Conservation (phyloP, 129 eudicot genomes). For the carrot (Daucus carota) region DH1_v3.0 NC_030389.2:32034001-32034500, state of each 20-base stretch:
- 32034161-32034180: conserved; percentile 45
- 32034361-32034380: too few species aligned
- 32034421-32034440: conserved; percentile 38
- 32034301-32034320: too few species aligned
- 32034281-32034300: conserved; percentile 41
- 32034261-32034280: conserved; percentile 32
- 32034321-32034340: too few species aligned
- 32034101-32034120: conserved; percentile 48
- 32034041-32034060: conserved; percentile 53
- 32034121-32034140: conserved; percentile 37
- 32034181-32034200: conserved; percentile 34
- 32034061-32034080: conserved; percentile 32
- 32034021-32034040: conserved; percentile 31
- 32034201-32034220: conserved; percentile 34
- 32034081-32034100: conserved; percentile 34
- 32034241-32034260: conserved; percentile 50
- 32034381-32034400: conserved; percentile 26
- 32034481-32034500: too few species aligned
- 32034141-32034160: conserved; percentile 31
- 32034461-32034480: too few species aligned
- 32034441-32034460: too few species aligned
- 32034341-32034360: too few species aligned
- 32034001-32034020: conserved; percentile 21
- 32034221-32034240: conserved; percentile 29
- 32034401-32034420: conserved; percentile 47